Conservation (phyloP, 1,284 basidiomycete species). For the Leucoagaricus sp. region DNA sequence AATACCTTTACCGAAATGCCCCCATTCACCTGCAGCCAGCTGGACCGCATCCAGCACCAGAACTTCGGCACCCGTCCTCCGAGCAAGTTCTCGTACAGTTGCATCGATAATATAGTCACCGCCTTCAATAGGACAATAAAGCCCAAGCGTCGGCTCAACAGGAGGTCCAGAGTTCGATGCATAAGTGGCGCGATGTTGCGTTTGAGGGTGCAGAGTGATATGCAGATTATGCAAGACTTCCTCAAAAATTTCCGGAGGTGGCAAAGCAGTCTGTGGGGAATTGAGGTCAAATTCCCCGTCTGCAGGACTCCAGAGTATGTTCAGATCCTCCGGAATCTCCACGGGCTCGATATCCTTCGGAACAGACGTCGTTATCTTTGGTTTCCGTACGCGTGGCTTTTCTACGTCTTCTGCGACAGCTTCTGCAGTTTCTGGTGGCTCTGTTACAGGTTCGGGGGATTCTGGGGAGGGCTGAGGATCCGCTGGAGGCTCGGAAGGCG, state of each 20-base stretch:
- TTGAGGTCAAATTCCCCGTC: slow-evolving; percentile 25
- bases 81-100: slow-evolving; percentile 76
- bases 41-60: slow-evolving; percentile 80
- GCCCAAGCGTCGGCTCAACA: slow-evolving; percentile 73
- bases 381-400: slow-evolving; percentile 43
- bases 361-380: slow-evolving; percentile 29
- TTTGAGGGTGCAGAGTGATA: slow-evolving; percentile 76
- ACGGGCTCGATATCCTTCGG: slow-evolving; percentile 40
- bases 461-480: slow-evolving; percentile 27
- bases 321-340: slow-evolving; percentile 53
- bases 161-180: slow-evolving; percentile 47
- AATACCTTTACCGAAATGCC: slow-evolving; percentile 72
- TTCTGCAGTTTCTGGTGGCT: slow-evolving; percentile 25
- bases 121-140: slow-evolving; percentile 86
- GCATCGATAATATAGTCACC: slow-evolving; percentile 68
- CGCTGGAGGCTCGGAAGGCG: slow-evolving; percentile 17
- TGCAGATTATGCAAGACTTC: slow-evolving; percentile 73
- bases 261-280: slow-evolving; percentile 30
- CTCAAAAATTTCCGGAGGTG: slow-evolving; percentile 57
- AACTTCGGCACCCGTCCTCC: slow-evolving; percentile 73
- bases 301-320: slow-evolving; percentile 67
- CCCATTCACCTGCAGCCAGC: slow-evolving; percentile 79
- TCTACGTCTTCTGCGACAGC: slow-evolving; percentile 39
- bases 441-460: slow-evolving; percentile 23
- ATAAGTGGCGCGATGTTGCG: slow-evolving; percentile 72